phyloP scores from a whole-genome alignment of 2,329 filamentous ascomycete species.

The Hymenoscyphus fructigenus region DNA sequence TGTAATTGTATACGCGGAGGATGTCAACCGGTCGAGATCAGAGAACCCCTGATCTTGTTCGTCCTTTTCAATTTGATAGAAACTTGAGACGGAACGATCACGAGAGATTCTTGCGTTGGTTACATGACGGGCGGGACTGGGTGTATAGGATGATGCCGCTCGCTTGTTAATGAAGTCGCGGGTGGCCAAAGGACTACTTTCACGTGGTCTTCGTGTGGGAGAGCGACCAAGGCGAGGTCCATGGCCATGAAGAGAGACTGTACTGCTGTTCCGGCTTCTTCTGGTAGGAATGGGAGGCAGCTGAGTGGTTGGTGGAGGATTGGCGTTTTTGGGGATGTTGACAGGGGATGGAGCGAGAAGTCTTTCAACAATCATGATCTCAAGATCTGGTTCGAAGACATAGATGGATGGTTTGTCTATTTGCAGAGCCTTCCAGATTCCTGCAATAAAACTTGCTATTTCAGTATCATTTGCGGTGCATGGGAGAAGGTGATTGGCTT shows the following conservation, averaged over 20 bases:
- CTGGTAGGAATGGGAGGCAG: not conserved
- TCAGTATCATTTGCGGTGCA: constrained; percentile 54
- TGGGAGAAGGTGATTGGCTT: constrained; percentile 57
- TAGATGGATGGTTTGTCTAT: constrained; percentile 49
- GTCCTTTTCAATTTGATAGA: not conserved
- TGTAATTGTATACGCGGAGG: not conserved
- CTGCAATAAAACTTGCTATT: constrained; percentile 52
- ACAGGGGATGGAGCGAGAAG: constrained; percentile 10
- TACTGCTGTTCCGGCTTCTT: not conserved
- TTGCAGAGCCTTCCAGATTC: constrained; percentile 49
- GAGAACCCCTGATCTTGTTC: not conserved
- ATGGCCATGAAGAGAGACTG: not conserved
- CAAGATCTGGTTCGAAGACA: constrained; percentile 39
- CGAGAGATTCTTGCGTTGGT: not conserved
- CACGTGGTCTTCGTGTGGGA: not conserved
- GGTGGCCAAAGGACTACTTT: not conserved
- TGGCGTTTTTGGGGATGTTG: not conserved
- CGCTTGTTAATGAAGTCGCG: not conserved
- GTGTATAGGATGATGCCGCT: not conserved
- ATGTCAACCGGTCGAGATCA: not conserved
- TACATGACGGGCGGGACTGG: not conserved
- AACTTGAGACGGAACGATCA: not conserved
- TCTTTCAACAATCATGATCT: constrained; percentile 22
- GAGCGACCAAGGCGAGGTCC: not conserved
- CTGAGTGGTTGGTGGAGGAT: constrained; percentile 13